Base-by-base conservation (phyloP, 2,329 filamentous ascomycete species). In the Penicillium sp. region DNA sequence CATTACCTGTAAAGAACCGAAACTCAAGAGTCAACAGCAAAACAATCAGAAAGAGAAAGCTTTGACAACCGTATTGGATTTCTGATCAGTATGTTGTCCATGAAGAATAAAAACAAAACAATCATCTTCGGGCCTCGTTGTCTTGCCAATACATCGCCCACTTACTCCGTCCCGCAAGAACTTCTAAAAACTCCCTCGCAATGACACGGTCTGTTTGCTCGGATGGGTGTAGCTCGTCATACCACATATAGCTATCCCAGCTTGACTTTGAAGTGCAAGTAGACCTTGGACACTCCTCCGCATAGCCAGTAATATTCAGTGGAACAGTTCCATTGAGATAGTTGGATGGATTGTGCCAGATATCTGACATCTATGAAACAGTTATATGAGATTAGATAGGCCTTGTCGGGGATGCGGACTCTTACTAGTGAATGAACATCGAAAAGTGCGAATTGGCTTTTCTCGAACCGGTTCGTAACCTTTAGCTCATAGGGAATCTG, bases 201-300 rank as follows among this genome's bases (percentile, higher is more conserved):
- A 41, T 49, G 12, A 49, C 15, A 35, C 48, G 35, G n/a, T 47
- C 31, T 20, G 34, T 50, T 12, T 38, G 38, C 15, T 56, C 54
- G 22, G 22, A 45, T 12, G 47, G 47, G 34, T 49, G 47, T 17
- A 49, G 28, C 28, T 49, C 47, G 34, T 49, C 47, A 17, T 49
- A 49, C 47, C 47, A 49, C 47, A 49, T 35, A 17, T 31, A 49
- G 17, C 47, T 49, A 35, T 49, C 47, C 47, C 47, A 49, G 14
- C n/a, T 17, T 34, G n/a, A 17, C 28, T 28, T 17, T 6, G 47
- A 34, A 8, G 47, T 49, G 22, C 38, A 41, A 41, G n/a, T n/a
- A 8, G 38, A 41, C 2, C 7, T 41, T 10, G 38, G 8, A 41
- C 38, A 41, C 3, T 14, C 47, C 11, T 31, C 47, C 10, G 47